Evolutionary conservation across 305 asterid species (phyloP).

Genomic region (Rubia peregrina): DNA sequence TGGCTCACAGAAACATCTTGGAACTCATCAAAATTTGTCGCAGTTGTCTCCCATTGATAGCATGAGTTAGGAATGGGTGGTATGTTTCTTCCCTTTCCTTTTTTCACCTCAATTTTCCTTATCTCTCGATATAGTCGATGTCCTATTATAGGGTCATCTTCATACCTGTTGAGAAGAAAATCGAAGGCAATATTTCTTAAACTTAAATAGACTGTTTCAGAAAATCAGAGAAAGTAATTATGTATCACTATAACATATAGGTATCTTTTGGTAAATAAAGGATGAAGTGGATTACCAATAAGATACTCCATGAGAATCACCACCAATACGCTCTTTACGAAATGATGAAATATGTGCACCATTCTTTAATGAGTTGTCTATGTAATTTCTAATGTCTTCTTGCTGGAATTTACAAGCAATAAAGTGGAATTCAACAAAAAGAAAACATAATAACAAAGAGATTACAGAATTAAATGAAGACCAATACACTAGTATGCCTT

Average conservation of each 20-base stretch:
- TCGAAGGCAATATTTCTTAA: constrained; percentile 5
- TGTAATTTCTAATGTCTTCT: constrained; percentile 83
- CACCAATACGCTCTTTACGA: constrained; percentile 86
- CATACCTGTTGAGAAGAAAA: constrained; percentile 55
- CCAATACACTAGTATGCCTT: background rate
- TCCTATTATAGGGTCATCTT: constrained; percentile 80
- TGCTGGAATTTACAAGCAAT: constrained; percentile 58
- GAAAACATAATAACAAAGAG: constrained; percentile 1
- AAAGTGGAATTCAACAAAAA: constrained; percentile 7
- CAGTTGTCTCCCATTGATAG: constrained; percentile 95
- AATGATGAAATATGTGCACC: constrained; percentile 68
- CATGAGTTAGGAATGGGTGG: constrained; percentile 74
- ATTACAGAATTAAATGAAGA: background rate
- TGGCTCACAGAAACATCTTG: constrained; percentile 76
- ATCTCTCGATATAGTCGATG: constrained; percentile 90
- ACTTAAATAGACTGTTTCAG: constrained; percentile 1
- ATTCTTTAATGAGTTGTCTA: constrained; percentile 73
- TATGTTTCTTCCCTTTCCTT: constrained; percentile 71
- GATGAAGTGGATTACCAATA: constrained; percentile 57
- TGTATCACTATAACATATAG: background rate
- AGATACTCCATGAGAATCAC: constrained; percentile 87
- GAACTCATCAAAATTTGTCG: constrained; percentile 90
- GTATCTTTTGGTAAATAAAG: constrained; percentile 10
- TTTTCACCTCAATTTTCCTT: constrained; percentile 81
- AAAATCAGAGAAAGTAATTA: constrained; percentile 3